These are phyloP conservation scores for Gynostemma pentaphyllum DNA, from an alignment of 306 rosid genomes.

Conservation along the genomic window DNA sequence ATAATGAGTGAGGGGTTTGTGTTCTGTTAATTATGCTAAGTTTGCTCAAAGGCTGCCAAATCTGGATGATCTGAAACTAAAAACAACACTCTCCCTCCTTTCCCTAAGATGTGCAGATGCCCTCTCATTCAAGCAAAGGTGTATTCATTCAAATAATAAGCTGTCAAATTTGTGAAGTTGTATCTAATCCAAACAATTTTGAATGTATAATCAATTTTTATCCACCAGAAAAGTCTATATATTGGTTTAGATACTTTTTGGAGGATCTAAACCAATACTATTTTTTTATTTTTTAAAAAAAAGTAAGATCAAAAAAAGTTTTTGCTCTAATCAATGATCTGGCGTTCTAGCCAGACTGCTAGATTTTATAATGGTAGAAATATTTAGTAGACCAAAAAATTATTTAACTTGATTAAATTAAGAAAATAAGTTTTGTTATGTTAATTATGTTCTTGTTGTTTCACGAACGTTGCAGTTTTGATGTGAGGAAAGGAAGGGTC, in stretches of 20 bases:
- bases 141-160: conserved; percentile 1
- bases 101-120: neutral
- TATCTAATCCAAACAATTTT: conserved; percentile 2
- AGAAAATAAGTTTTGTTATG: no score
- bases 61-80: neutral
- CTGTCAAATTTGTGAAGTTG: neutral
- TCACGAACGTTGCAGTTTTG: no score
- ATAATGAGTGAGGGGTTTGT: neutral
- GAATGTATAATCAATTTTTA: neutral
- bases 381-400: no score
- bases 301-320: no score
- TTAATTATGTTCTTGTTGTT: no score
- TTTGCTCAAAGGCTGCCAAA: neutral
- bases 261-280: neutral
- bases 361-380: no score
- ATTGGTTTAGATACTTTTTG: neutral
- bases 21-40: neutral
- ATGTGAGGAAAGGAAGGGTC: no score
- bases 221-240: neutral
- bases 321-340: no score
- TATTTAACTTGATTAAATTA: no score
- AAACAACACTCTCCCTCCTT: neutral
- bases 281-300: neutral
- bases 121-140: neutral
- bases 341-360: no score